phyloP scores from a whole-genome alignment of 108 stramenopile genomes.

The Hondaea fermentalgiana region DNA sequence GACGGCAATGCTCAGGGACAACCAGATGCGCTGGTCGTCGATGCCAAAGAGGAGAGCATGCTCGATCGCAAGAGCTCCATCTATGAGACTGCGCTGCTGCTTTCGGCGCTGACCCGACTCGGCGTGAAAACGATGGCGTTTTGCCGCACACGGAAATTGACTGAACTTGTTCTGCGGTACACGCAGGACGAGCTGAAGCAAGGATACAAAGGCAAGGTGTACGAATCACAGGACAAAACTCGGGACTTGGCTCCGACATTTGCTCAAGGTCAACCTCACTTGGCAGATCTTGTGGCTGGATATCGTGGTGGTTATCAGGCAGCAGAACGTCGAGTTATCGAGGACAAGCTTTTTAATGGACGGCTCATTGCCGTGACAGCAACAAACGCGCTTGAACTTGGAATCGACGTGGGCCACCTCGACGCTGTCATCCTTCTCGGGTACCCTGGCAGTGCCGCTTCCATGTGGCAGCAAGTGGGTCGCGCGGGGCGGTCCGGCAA shows the following conservation, averaged over 20 bases:
- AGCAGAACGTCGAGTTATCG: conserved; percentile 70
- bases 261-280: conserved; percentile 21
- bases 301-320: conserved; percentile 89
- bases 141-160: conserved; percentile 75
- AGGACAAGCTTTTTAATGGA: conserved; percentile 69
- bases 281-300: conserved; percentile 61
- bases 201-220: conserved; percentile 5
- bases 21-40: conserved; percentile 12
- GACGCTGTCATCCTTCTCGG: conserved; percentile 85
- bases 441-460: conserved; percentile 60
- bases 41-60: not conserved
- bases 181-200: conserved; percentile 33
- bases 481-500: conserved; percentile 74
- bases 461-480: conserved; percentile 83
- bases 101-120: conserved; percentile 62
- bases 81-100: conserved; percentile 80
- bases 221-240: not conserved
- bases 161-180: conserved; percentile 62
- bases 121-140: conserved; percentile 82
- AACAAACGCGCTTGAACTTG: conserved; percentile 83
- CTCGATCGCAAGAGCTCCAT: conserved; percentile 23
- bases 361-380: conserved; percentile 78
- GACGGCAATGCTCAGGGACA: too few relatives aligned
- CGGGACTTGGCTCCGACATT: not conserved
- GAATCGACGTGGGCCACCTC: conserved; percentile 82